phyloP scores from a whole-genome alignment of 1,284 basidiomycete genomes.

The Marasmius oreades region DNA sequence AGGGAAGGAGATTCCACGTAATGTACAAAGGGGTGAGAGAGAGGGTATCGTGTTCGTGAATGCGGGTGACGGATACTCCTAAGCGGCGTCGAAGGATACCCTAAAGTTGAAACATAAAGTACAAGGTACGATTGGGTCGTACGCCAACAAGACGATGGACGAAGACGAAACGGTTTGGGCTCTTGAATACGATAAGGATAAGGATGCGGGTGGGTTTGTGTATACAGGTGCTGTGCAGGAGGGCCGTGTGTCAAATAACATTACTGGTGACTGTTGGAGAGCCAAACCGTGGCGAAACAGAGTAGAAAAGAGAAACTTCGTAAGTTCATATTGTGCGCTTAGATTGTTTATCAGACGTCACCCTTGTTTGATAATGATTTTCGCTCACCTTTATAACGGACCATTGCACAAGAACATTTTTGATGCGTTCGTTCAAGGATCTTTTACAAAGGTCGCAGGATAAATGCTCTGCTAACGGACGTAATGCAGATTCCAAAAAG shows the following conservation, averaged over 20 bases:
- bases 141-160: too few relatives aligned
- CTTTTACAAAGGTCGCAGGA: conserved; percentile 59
- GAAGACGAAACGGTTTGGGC: too few relatives aligned
- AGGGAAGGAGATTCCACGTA: neutral
- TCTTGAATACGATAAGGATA: too few relatives aligned
- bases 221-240: neutral
- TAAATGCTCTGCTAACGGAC: conserved; percentile 54
- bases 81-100: too few relatives aligned
- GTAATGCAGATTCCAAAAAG: conserved; percentile 57
- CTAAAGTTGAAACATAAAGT: too few relatives aligned
- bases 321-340: conserved; percentile 15
- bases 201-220: neutral
- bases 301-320: neutral
- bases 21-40: neutral
- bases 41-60: conserved; percentile 7
- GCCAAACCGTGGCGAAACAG: neutral
- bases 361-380: neutral
- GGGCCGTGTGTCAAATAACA: neutral
- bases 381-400: conserved; percentile 64
- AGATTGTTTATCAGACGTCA: neutral
- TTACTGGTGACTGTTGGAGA: neutral
- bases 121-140: too few relatives aligned
- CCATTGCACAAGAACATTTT: conserved; percentile 70
- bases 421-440: conserved; percentile 60
- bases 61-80: too few relatives aligned